Percentiles rank a stretch among this genome's conserved stretches.
Evolutionary conservation across 768 basidiomycete genomes (phyloP).

Genomic region (Leucosporidium scottii): DNA sequence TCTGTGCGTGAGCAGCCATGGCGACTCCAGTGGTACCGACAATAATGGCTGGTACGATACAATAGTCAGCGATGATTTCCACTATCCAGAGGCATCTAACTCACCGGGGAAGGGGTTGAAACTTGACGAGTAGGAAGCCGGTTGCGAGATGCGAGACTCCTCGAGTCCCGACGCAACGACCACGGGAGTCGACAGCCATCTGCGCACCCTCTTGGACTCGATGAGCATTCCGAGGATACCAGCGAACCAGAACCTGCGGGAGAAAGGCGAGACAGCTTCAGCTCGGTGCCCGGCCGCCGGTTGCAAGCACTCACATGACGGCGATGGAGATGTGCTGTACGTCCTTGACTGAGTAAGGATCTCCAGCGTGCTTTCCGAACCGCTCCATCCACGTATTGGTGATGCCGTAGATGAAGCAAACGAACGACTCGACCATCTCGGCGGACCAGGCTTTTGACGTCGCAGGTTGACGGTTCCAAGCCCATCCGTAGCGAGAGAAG

Average conservation of each 20-base stretch:
- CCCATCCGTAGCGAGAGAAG: slow-evolving; percentile 81
- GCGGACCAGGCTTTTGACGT: slow-evolving; percentile 32
- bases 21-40: slow-evolving; percentile 89
- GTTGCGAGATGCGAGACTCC: neutral
- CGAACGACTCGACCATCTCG: slow-evolving; percentile 43
- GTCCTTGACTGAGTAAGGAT: slow-evolving; percentile 81
- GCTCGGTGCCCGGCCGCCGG: neutral
- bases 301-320: slow-evolving; percentile 47
- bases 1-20: slow-evolving; percentile 86
- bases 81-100: slow-evolving; percentile 42
- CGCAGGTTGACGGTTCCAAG: slow-evolving; percentile 69
- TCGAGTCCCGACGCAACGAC: slow-evolving; percentile 40
- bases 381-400: slow-evolving; percentile 98
- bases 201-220: slow-evolving; percentile 66
- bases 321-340: slow-evolving; percentile 93
- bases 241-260: slow-evolving; percentile 85
- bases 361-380: slow-evolving; percentile 70
- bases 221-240: slow-evolving; percentile 82
- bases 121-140: slow-evolving; percentile 54
- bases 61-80: slow-evolving; percentile 45
- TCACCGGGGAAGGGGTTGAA: slow-evolving; percentile 57
- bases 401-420: slow-evolving; percentile 59
- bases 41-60: slow-evolving; percentile 82
- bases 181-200: slow-evolving; percentile 62
- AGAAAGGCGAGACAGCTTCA: neutral